Evolutionary conservation across 148 eudicot species (phyloP), one percentile per base, ranked within the genome.

Genomic region (Agrostemma githago): DNA sequence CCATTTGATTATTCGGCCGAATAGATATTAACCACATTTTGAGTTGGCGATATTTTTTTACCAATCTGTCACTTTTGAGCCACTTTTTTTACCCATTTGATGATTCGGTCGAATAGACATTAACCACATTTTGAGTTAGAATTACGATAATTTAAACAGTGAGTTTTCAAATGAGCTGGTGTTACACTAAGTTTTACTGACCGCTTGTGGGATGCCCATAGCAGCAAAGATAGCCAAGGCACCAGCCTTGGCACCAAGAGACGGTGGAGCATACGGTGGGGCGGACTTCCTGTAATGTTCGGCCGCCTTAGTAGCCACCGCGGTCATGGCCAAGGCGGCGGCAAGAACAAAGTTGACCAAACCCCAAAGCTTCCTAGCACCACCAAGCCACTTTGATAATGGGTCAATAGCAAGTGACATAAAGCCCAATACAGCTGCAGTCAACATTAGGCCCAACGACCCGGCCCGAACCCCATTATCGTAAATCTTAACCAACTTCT

Each of bases 141-240:
- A 26, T 26, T 26, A 1, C 34, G 1, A 26, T 1, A 26, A 26
- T 26, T 26, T 1, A 26, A 26, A 1, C 34, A 26, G 1, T 26
- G 34, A 26, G 1, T 26, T 26, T 1, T 26, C 34, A 26, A 26
- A 26, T 26, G 34, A 26, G 1, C 0, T 1, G 0, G 34, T 26
- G 34, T 0, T 1, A 26, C 34, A 26, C 1, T 26, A 26, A 0
- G 1, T 1, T 51, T 3, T 14, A 82, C 89, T 80, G 53, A 92
- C 97, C 82, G 98, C 87, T 19, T 83, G 92, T 62, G 98, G 98
- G 53, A 94, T 85, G 10, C 98, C 98, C 74, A 94, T 80, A 1
- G 83, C 72, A 19, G 92, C 84, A 64, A 91, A 94, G 10, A 94
- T 76, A 17, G 88, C 61, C 57, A 94, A 68, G 3, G 87, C 85